Conservation (phyloP, 2,329 filamentous ascomycete genomes). For the Monosporascus cannonballus region DNA sequence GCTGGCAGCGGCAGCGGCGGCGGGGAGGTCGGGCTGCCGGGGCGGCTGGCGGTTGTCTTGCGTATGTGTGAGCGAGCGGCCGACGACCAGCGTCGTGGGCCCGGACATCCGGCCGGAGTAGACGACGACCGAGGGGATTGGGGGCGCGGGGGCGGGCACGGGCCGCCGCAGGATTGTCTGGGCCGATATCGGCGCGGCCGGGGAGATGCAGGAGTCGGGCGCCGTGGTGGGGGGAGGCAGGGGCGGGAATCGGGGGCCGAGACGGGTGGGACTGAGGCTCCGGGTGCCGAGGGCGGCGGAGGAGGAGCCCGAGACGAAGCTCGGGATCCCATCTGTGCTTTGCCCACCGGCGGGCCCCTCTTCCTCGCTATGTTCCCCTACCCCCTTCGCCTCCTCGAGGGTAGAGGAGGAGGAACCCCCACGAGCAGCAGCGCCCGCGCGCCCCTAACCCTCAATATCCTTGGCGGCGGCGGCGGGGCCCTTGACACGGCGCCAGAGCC, state of each 20-base stretch:
- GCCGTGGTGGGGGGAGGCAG: slow-evolving; percentile 8
- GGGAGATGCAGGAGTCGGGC: slow-evolving; percentile 16
- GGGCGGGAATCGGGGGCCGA: slow-evolving; percentile 17
- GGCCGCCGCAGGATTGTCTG: neutral
- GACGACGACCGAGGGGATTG: slow-evolving; percentile 1
- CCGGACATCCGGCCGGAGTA: neutral
- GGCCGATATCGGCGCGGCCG: slow-evolving; percentile 10
- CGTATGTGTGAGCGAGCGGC: slow-evolving; percentile 7
- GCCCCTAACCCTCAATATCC: slow-evolving; percentile 44
- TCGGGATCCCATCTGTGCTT: slow-evolving; percentile 9
- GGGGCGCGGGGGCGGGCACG: slow-evolving; percentile 4
- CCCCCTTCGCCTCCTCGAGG: neutral
- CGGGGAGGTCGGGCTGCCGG: neutral
- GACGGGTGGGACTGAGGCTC: slow-evolving; percentile 11
- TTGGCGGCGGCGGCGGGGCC: slow-evolving; percentile 31
- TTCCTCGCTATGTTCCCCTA: neutral
- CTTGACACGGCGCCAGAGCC: slow-evolving; percentile 58
- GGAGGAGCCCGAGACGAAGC: slow-evolving; percentile 15
- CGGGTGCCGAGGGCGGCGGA: slow-evolving; percentile 18
- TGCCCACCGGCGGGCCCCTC: slow-evolving; percentile 1
- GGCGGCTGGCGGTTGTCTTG: neutral
- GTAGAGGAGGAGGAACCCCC: slow-evolving; percentile 6
- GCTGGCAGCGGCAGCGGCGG: slow-evolving; percentile 7
- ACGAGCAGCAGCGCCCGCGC: slow-evolving; percentile 36
- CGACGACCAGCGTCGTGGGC: slow-evolving; percentile 4